Conservation (phyloP, 2,329 filamentous ascomycete genomes). For the Stylonectria norvegica region DNA sequence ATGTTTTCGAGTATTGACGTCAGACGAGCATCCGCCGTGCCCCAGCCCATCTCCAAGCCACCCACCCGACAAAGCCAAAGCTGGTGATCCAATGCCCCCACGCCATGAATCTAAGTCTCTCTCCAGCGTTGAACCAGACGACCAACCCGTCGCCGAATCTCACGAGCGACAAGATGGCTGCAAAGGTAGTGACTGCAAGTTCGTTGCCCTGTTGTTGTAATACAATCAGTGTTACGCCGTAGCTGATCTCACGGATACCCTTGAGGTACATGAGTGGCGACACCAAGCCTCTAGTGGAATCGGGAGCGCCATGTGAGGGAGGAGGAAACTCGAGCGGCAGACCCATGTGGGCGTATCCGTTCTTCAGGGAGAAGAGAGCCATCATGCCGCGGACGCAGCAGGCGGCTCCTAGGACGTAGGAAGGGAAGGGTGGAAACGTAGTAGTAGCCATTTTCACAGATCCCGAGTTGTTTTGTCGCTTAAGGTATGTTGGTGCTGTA, state of each 20-base stretch:
- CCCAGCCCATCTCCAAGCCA: conserved; percentile 23
- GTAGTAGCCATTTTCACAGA: conserved; percentile 19
- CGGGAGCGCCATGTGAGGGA: background rate
- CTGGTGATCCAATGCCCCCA: conserved; percentile 28
- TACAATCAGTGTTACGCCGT: conserved; percentile 27
- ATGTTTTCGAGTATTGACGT: too few species aligned
- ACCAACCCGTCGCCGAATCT: conserved; percentile 32
- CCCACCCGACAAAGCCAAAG: conserved; percentile 25
- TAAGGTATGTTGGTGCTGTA: too few species aligned
- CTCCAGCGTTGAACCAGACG: conserved; percentile 31
- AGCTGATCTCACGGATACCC: conserved; percentile 33
- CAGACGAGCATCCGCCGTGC: too few species aligned
- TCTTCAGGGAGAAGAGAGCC: conserved; percentile 20
- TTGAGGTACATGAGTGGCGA: conserved; percentile 37
- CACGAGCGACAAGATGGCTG: conserved; percentile 28
- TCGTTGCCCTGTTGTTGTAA: conserved; percentile 30
- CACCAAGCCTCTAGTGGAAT: background rate
- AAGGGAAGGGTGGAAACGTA: conserved; percentile 21
- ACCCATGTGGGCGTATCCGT: conserved; percentile 25
- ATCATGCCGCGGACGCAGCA: conserved; percentile 25
- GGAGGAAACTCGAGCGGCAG: conserved; percentile 17
- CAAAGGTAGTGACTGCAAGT: conserved; percentile 28
- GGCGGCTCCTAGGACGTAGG: conserved; percentile 22
- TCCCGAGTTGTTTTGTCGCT: too few species aligned
- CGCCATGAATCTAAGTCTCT: conserved; percentile 18